phyloP scores from a whole-genome alignment of 345 rosid genomes.

The Balakata baccata region DNA sequence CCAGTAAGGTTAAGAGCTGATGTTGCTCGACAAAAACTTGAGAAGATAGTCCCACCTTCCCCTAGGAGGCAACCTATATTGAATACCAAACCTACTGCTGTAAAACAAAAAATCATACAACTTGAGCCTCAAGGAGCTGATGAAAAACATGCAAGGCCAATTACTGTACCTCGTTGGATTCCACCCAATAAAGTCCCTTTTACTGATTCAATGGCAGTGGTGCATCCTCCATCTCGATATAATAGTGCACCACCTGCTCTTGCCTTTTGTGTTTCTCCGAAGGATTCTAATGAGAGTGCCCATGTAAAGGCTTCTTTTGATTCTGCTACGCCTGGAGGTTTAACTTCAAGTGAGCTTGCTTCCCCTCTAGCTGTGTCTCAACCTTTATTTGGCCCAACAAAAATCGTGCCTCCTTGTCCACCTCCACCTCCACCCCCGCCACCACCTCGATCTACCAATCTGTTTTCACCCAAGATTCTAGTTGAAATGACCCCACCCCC shows the following conservation, averaged over 20 bases:
- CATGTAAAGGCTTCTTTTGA: constrained; percentile 35
- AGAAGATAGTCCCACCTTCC: constrained; percentile 44
- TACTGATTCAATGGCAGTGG: constrained; percentile 71
- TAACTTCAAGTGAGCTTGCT: constrained; percentile 38
- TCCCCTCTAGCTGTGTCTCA: constrained; percentile 37
- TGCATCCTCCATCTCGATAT: constrained; percentile 70
- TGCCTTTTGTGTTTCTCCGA: constrained; percentile 41
- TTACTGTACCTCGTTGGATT: constrained; percentile 71
- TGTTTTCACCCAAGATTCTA: neutral
- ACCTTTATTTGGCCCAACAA: constrained; percentile 30
- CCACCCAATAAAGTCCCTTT: constrained; percentile 82
- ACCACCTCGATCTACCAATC: constrained; percentile 6
- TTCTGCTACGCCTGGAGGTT: constrained; percentile 21
- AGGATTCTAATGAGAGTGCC: constrained; percentile 44
- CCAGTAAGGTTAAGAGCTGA: constrained; percentile 32
- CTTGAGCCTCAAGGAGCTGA: constrained; percentile 52
- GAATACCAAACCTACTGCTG: constrained; percentile 38
- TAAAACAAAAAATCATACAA: constrained; percentile 60
- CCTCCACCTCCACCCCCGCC: constrained; percentile 22
- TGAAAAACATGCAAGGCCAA: constrained; percentile 74
- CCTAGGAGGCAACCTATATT: constrained; percentile 45
- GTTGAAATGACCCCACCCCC: neutral
- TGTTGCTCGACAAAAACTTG: constrained; percentile 46
- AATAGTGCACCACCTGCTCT: constrained; percentile 80
- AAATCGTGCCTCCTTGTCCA: constrained; percentile 26